Base-by-base conservation (phyloP, 2,329 filamentous ascomycete genomes). In the Aulographum hederae region DNA sequence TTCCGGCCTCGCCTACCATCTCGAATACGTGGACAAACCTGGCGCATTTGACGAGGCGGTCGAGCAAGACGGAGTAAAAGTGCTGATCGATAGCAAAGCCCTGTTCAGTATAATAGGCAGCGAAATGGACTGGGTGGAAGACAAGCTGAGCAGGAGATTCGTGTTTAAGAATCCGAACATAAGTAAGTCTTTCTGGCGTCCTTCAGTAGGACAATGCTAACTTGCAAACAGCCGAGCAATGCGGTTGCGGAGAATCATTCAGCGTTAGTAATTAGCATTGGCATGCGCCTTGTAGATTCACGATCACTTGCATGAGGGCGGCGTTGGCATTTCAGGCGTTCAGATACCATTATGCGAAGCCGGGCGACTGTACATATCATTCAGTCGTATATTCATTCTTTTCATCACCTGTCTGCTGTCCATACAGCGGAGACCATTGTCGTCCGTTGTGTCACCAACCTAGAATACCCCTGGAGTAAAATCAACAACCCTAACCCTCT, bases 61-160 rank as follows among this genome's bases (percentile, higher is more conserved):
- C 1, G 85, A 91, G 50, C 89, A 98, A 52, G 89, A 95, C 46
- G 89, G 86, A 0, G 86, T 98, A 35, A 86, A 80, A 56, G 86
- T 98, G 20, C 54, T 95, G 51, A 89, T 98, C 35, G 89, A 98
- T 54, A 92, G 81, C 64, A 95, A 94, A 61, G 89, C 89, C 26
- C 60, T 98, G 31, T 85, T 98, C 52, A 95, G 86, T 54, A 95
- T 98, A 33, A 94, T 98, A 45, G 89, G 89, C 4, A 93, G 79
- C 48, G 86, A 95, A 58, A 98, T 98, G 89, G 89, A 98, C 50
- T 98, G 86, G 85, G 67, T 86, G 8, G 85, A 95, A 57, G 89
- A 95, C 46, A 93, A 92, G 60, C 59, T 98, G 40, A 92, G 78
- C 52, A 70, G 85, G 54, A 67, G 80, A 41, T 98, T 98, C 54